These are phyloP conservation scores for Phaeosphaeriaceae sp. DNA, from an alignment of 2,329 filamentous ascomycete species.

Conservation along the genomic window DNA sequence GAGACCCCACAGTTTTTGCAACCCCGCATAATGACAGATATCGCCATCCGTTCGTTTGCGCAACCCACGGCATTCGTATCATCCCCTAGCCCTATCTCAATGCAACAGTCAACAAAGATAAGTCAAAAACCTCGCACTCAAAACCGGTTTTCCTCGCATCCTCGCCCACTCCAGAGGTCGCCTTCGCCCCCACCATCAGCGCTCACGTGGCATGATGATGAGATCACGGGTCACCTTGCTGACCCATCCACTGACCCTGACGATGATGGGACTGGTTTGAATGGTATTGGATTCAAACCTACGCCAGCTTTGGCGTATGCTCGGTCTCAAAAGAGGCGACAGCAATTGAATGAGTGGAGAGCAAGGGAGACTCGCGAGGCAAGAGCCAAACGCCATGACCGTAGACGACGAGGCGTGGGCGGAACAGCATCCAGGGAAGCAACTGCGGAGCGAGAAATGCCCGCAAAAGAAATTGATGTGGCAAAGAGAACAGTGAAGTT, in stretches of 20 bases:
- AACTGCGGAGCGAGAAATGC: slow-evolving; percentile 36
- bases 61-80: slow-evolving; percentile 37
- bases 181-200: slow-evolving; percentile 41
- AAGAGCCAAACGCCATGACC: slow-evolving; percentile 62
- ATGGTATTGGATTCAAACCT: slow-evolving; percentile 68
- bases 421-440: slow-evolving; percentile 34
- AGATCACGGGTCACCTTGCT: slow-evolving; percentile 65
- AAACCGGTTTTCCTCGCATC: slow-evolving; percentile 18
- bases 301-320: slow-evolving; percentile 65
- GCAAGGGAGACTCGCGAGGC: slow-evolving; percentile 65
- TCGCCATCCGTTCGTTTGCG: slow-evolving; percentile 36
- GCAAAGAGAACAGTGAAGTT: slow-evolving; percentile 40
- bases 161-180: slow-evolving; percentile 32
- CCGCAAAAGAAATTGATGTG: slow-evolving; percentile 17
- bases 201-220: slow-evolving; percentile 64
- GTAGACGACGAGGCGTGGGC: slow-evolving; percentile 49
- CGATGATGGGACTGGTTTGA: slow-evolving; percentile 68
- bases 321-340: slow-evolving; percentile 61
- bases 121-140: slow-evolving; percentile 8
- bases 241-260: slow-evolving; percentile 59
- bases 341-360: slow-evolving; percentile 66
- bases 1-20: slow-evolving; percentile 38
- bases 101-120: slow-evolving; percentile 9
- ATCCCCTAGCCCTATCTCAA: slow-evolving; percentile 10
- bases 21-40: slow-evolving; percentile 43